Conservation (phyloP, 352 stramenopile species). For the Globisporangium nunn region DNA sequence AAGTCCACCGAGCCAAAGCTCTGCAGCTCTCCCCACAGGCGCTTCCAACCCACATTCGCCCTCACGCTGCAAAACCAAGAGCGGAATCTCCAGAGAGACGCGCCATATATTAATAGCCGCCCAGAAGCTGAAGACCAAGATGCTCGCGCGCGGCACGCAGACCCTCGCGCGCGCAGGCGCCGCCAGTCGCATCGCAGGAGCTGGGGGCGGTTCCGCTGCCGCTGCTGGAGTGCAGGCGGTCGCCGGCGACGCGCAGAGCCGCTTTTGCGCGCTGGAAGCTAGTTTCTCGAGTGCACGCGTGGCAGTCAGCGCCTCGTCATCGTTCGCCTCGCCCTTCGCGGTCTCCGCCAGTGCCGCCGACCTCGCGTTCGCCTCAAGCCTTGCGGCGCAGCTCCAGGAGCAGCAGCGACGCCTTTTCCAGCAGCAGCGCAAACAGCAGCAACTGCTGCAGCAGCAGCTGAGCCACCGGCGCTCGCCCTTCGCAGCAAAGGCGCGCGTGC, state of each 20-base stretch:
- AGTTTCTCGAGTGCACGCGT: neutral
- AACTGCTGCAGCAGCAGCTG: constrained; percentile 4
- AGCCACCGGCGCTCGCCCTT: constrained; percentile 12
- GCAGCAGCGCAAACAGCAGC: constrained; percentile 1
- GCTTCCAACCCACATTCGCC: too few species aligned
- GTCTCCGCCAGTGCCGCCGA: constrained; percentile 10
- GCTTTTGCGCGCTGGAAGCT: constrained; percentile 9
- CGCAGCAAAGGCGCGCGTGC: constrained; percentile 1
- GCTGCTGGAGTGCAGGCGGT: neutral
- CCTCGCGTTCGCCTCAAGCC: constrained; percentile 12
- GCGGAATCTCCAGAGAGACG: too few species aligned
- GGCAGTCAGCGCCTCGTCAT: neutral
- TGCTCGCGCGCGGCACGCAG: neutral
- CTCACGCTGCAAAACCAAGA: too few species aligned
- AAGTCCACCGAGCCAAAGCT: too few species aligned
- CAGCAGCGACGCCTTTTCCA: constrained; percentile 1
- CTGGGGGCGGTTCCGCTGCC: neutral
- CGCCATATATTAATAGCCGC: neutral
- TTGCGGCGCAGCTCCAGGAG: constrained; percentile 10
- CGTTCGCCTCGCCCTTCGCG: neutral
- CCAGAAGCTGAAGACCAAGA: neutral
- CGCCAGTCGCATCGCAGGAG: neutral
- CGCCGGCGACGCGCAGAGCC: constrained; percentile 1
- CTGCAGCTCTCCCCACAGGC: too few species aligned
- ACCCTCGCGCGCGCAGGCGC: neutral